phyloP scores from a whole-genome alignment of 2,329 filamentous ascomycete species.

The Hypoxylon sp. region DNA sequence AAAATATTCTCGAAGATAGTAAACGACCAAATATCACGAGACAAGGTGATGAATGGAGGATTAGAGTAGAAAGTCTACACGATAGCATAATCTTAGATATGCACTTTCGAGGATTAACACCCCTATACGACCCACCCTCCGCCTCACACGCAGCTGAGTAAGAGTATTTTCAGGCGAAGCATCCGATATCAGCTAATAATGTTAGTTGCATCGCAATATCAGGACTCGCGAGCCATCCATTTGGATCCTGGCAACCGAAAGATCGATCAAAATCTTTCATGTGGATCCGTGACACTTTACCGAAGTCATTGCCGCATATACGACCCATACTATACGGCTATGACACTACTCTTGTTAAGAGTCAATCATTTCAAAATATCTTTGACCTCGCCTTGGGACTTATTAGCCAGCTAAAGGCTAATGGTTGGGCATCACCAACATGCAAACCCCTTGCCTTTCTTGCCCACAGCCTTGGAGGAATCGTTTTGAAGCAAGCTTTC shows the following conservation, averaged over 20 bases:
- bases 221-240: slow-evolving; percentile 47
- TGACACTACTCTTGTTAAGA: slow-evolving; percentile 44
- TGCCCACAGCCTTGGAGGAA: slow-evolving; percentile 51
- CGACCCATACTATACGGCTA: slow-evolving; percentile 50
- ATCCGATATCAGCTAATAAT: slow-evolving; percentile 5
- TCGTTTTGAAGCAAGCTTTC: slow-evolving; percentile 50
- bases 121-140: slow-evolving; percentile 26
- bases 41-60: slow-evolving; percentile 18
- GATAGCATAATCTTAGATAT: slow-evolving; percentile 23
- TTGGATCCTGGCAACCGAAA: slow-evolving; percentile 48
- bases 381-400: slow-evolving; percentile 43
- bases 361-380: slow-evolving; percentile 47
- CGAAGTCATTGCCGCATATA: slow-evolving; percentile 37
- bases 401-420: slow-evolving; percentile 36
- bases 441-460: slow-evolving; percentile 48
- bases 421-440: slow-evolving; percentile 38
- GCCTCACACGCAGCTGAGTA: slow-evolving; percentile 24
- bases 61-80: slow-evolving; percentile 7
- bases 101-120: slow-evolving; percentile 28
- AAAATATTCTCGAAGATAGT: slow-evolving; percentile 8
- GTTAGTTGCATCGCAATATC: slow-evolving; percentile 48
- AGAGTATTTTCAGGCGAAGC: background rate
- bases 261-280: slow-evolving; percentile 44
- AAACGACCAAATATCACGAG: slow-evolving; percentile 8
- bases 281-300: slow-evolving; percentile 51